Base-by-base conservation (phyloP, 1,139 yeast species). In the Kodamaea sp. region DNA sequence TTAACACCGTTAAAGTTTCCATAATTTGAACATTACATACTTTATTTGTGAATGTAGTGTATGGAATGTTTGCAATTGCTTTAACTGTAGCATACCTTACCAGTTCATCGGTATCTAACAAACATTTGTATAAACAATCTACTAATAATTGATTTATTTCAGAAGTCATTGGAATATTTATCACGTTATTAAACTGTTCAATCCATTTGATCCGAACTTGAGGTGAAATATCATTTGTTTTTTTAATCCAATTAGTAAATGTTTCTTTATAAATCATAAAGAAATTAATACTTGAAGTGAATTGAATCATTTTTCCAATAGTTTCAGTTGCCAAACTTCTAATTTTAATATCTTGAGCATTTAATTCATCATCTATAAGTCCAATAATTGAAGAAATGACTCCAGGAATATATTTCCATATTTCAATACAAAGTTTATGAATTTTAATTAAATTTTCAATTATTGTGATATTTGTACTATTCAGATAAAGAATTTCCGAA, bases 351-450 rank as follows among this genome's bases (percentile, higher is more conserved):
- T 83, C 79, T 35, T 84, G 92, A 0, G 92, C 84, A 46, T 77
- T 80, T 37, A 90, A 64, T 47, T 88, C 95, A 52, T 86, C 92
- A 48, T 86, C 89, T 6, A 89, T 67, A 42, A 87, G 75, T 0
- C 95, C 94, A 70, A 87, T 76, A 1, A 85, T 84, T 1, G 94
- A 79, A 3, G 77, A 73, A 23, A 88, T 64, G 25, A 87, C 64
- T 31, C 84, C 92, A 0, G 97, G 97, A 1, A 81, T 81, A 40
- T 77, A 73, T 46, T 70, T 75, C 96, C 96, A 90, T 4, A 89
- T 67, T 46, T 83, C 83, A 6, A 81, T 66, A 0, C 84, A 69
- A 28, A 88, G 62, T 24, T 63, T 68, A 53, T 88, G 95, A 6
- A 85, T 67, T 49, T 79, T 81, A 15, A 64, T 65, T 43, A 83